A percentile compares a stretch with the other conserved stretches of the same genome.
phyloP scores from a whole-genome alignment of 768 basidiomycete genomes.

The Pulveroboletus ravenelii region DNA sequence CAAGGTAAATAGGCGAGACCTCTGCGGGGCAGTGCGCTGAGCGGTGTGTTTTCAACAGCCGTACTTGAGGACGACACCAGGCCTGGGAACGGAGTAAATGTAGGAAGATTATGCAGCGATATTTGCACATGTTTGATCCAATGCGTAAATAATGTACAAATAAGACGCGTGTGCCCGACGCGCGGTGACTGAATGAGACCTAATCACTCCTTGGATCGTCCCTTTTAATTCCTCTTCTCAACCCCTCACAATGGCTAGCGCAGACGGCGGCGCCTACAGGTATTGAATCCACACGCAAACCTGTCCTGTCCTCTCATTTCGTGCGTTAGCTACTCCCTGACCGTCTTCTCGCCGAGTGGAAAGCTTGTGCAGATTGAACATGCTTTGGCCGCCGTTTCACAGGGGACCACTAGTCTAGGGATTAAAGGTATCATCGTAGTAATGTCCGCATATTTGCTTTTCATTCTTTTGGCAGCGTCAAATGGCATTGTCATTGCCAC shows the following conservation, averaged over 20 bases:
- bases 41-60: slow-evolving; percentile 42
- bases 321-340: slow-evolving; percentile 84
- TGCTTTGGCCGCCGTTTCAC: slow-evolving; percentile 91
- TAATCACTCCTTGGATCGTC: slow-evolving; percentile 17
- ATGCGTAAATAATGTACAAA: slow-evolving; percentile 22
- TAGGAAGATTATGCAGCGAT: neutral
- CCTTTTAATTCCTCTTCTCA: slow-evolving; percentile 17
- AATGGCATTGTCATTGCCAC: slow-evolving; percentile 99
- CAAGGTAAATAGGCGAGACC: slow-evolving; percentile 48
- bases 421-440: slow-evolving; percentile 75
- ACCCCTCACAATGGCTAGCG: slow-evolving; percentile 59
- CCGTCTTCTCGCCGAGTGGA: slow-evolving; percentile 98
- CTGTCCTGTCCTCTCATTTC: slow-evolving; percentile 17
- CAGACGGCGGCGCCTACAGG: slow-evolving; percentile 82
- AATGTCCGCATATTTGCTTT: slow-evolving; percentile 21
- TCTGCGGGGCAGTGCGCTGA: neutral
- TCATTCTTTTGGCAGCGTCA: slow-evolving; percentile 59
- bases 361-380: slow-evolving; percentile 99
- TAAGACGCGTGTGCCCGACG: slow-evolving; percentile 28
- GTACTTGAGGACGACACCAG: slow-evolving; percentile 81
- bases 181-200: slow-evolving; percentile 15
- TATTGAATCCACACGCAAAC: slow-evolving; percentile 23
- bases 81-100: slow-evolving; percentile 28
- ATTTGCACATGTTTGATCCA: slow-evolving; percentile 20
- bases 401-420: slow-evolving; percentile 94